Base-by-base conservation (phyloP, 163 green algal genomes). In the Chlorella variabilis region DNA sequence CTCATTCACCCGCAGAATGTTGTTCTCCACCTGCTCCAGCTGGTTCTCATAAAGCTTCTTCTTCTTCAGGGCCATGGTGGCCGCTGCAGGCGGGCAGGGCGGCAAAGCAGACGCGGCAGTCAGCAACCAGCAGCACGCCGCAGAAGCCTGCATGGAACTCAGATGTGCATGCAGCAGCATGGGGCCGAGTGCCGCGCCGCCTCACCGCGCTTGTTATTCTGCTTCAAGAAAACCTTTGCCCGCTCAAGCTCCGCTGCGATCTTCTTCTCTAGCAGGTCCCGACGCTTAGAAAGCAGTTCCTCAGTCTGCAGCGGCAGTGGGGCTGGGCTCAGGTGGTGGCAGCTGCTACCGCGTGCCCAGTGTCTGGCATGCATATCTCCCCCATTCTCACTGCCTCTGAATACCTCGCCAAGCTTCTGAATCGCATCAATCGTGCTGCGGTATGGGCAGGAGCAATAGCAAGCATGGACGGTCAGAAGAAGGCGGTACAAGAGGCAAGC, bases 251-350 rank as follows among this genome's bases (percentile, higher is more conserved):
- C 97, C 49, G 90, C 73, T 0, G 89, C 91, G 20, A 98, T 91
- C 58, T 95, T 95, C 82, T 97, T 97, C 80, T 98, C 92, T 33
- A 99, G 85, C 29, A 98, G 77, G 33, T 87, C 80, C 38, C 94
- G 93, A 63, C 94, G 89, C 85, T 99, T 99, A 41, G 97, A 89
- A 31, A 99, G 88, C 84, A 97, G 91, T 80, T 98, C 95, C 77
- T 98, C 92, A 36, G 95, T 95, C 87, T 99, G 91, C 18, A 74
- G 39, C 9, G 48, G 29, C 34, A 38, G 36, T 4, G 38, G 61
- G n/a, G n/a, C n/a, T 39, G n/a, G 36, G 34, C 34, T 13, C 0
- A 48, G 36, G 31, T 33, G 63, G 45, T 8, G 63, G 36, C 8
- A 31, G 63, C 36, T 27, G 34, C 23, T 3, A 31, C 13, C 33